Evolutionary conservation across 1,284 basidiomycete genomes (phyloP).

Genomic region (Trametes versicolor): DNA sequence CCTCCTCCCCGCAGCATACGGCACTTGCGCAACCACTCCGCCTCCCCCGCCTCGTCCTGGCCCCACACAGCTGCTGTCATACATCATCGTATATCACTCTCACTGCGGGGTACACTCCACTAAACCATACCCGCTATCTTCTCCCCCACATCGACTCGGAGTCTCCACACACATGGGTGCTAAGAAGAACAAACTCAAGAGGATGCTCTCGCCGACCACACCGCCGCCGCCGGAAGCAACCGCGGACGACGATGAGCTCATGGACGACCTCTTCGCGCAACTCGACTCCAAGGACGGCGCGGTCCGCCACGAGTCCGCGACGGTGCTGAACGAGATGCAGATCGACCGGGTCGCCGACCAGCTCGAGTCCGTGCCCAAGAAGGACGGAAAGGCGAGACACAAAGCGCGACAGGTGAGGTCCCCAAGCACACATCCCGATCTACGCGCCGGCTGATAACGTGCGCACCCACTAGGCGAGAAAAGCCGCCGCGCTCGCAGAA

Average conservation of each 20-base stretch:
- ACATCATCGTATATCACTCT: neutral
- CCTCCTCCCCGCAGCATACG: neutral
- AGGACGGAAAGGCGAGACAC: slow-evolving; percentile 78
- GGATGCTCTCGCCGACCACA: slow-evolving; percentile 42
- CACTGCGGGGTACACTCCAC: neutral
- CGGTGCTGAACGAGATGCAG: slow-evolving; percentile 59
- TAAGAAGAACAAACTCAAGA: slow-evolving; percentile 65
- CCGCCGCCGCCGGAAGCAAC: slow-evolving; percentile 30
- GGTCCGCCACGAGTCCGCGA: slow-evolving; percentile 59
- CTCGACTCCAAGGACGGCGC: slow-evolving; percentile 69
- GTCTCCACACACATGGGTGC: slow-evolving; percentile 47
- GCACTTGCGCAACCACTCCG: neutral
- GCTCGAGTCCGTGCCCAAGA: slow-evolving; percentile 56
- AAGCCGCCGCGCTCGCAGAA: slow-evolving; percentile 75
- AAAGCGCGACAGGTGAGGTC: slow-evolving; percentile 78
- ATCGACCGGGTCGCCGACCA: slow-evolving; percentile 51
- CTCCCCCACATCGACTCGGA: neutral
- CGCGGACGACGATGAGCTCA: slow-evolving; percentile 61
- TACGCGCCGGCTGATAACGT: neutral
- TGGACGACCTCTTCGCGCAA: slow-evolving; percentile 78
- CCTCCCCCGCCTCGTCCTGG: neutral
- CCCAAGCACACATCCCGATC: neutral
- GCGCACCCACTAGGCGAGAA: slow-evolving; percentile 67
- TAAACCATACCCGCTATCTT: neutral
- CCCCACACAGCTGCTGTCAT: neutral